phyloP scores from a whole-genome alignment of 179 eudicot genomes.

The Pouteria campechiana region DNA sequence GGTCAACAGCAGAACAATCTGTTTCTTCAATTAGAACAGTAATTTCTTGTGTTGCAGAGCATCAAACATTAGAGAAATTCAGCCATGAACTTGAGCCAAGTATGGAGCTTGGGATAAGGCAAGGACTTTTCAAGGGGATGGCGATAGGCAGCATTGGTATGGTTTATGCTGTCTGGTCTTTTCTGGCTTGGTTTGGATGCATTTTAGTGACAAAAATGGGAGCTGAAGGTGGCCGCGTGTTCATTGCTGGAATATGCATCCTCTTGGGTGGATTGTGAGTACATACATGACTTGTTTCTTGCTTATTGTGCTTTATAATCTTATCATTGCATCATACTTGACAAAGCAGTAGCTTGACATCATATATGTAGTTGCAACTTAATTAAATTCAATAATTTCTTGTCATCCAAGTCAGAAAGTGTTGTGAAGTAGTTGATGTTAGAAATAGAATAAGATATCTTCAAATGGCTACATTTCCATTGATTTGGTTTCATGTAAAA shows the following conservation, averaged over 20 bases:
- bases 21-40: slow-evolving; percentile 6
- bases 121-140: slow-evolving; percentile 7
- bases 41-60: slow-evolving; percentile 2
- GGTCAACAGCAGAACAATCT: slow-evolving; percentile 7
- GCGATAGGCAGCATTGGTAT: slow-evolving; percentile 1
- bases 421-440: too few species aligned
- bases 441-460: too few species aligned
- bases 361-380: too few species aligned
- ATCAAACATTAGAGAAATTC: neutral
- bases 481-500: too few species aligned
- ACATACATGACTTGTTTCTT: too few species aligned
- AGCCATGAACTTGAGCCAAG: neutral
- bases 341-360: too few species aligned
- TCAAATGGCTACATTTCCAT: too few species aligned
- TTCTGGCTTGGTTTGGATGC: slow-evolving; percentile 9
- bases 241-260: slow-evolving; percentile 5
- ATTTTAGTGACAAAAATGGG: slow-evolving; percentile 1
- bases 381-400: too few species aligned
- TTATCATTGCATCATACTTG: too few species aligned
- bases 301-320: too few species aligned
- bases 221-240: slow-evolving; percentile 6
- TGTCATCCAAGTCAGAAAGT: too few species aligned
- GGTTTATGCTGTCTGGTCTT: slow-evolving; percentile 1
- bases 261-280: slow-evolving; percentile 7
- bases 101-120: slow-evolving; percentile 7